A percentile compares a stretch with the other conserved stretches of the same genome.
Conservation (phyloP, 2,329 filamentous ascomycete species). For the Fusarium sulawesiense region DNA sequence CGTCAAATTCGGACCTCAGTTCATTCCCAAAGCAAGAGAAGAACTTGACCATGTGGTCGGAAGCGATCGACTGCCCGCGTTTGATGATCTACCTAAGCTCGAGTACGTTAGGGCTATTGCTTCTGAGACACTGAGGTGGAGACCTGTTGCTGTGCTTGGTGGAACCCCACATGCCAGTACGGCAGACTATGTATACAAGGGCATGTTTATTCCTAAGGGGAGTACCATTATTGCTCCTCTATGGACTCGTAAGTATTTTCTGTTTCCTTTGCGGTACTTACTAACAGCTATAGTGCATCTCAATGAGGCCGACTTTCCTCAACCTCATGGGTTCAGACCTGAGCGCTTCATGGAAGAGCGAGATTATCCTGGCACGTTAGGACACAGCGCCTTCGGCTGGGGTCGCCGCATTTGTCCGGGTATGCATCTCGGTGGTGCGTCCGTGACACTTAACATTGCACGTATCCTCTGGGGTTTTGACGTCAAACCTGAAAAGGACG, state of each 20-base stretch:
- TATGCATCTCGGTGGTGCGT: conserved; percentile 64
- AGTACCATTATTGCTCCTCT: conserved; percentile 57
- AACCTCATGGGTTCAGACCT: conserved; percentile 54
- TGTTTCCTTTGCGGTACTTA: no score
- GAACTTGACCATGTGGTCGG: conserved; percentile 56
- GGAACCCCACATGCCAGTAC: conserved; percentile 61
- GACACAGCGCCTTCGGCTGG: conserved; percentile 57
- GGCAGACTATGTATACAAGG: conserved; percentile 54
- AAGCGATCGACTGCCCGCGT: conserved; percentile 50
- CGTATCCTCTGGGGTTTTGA: conserved; percentile 66
- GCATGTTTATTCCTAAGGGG: conserved; percentile 59
- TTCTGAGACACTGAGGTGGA: conserved; percentile 56
- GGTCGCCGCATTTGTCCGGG: conserved; percentile 56
- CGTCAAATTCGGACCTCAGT: conserved; percentile 60
- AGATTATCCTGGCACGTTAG: conserved; percentile 51
- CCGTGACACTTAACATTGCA: conserved; percentile 59
- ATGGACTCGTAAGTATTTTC: conserved; percentile 47
- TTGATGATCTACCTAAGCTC: conserved; percentile 51
- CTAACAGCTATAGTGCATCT: conserved; percentile 49
- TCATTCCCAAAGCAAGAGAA: conserved; percentile 57
- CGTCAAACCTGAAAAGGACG: conserved; percentile 48
- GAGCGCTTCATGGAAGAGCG: conserved; percentile 52
- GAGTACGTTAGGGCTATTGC: conserved; percentile 53
- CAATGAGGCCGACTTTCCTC: conserved; percentile 55
- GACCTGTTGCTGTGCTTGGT: conserved; percentile 55